Percentiles rank a stretch among this genome's conserved stretches.
Evolutionary conservation across 2,329 filamentous ascomycete genomes (phyloP).

Genomic region (Ilyonectria destructans): DNA sequence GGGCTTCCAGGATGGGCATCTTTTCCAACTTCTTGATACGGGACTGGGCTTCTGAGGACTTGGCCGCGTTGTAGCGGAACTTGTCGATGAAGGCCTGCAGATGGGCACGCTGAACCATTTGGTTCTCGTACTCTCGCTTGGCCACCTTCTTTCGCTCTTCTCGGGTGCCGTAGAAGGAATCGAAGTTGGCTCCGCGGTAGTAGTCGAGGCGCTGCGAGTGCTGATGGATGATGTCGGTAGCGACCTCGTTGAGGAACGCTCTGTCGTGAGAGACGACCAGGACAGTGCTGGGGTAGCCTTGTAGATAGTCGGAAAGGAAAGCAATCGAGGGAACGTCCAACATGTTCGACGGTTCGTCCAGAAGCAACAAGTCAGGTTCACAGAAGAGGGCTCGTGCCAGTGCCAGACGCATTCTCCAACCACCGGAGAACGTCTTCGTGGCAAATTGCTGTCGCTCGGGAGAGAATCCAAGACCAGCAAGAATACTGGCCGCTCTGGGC

Average conservation of each 20-base stretch:
- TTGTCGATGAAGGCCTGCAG: conserved; percentile 99
- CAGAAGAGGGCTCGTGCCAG: conserved; percentile 97
- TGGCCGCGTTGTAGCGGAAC: conserved; percentile 99
- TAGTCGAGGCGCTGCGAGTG: conserved; percentile 98
- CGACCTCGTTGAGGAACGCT: conserved; percentile 98
- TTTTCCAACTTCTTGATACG: conserved; percentile 99
- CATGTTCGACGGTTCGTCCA: conserved; percentile 99
- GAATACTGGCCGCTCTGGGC: conserved; percentile 93
- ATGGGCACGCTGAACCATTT: conserved; percentile 94
- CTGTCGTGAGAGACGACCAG: conserved; percentile 98
- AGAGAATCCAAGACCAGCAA: conserved; percentile 97
- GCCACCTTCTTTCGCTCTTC: conserved; percentile 98
- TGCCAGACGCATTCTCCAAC: conserved; percentile 99
- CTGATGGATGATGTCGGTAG: conserved; percentile 99
- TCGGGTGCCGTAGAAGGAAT: conserved; percentile 96
- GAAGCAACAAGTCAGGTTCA: conserved; percentile 93
- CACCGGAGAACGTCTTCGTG: conserved; percentile 98
- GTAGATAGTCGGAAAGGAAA: conserved; percentile 96
- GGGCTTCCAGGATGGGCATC: conserved; percentile 92
- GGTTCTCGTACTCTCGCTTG: conserved; percentile 98
- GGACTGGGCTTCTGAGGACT: conserved; percentile 97
- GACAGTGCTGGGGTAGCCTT: conserved; percentile 93
- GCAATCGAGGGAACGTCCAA: conserved; percentile 99
- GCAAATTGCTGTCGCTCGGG: conserved; percentile 91
- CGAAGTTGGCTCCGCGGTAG: conserved; percentile 98